These are phyloP conservation scores for Volvox carteri DNA, from an alignment of 163 green algal genomes.

Conservation along the genomic window DNA sequence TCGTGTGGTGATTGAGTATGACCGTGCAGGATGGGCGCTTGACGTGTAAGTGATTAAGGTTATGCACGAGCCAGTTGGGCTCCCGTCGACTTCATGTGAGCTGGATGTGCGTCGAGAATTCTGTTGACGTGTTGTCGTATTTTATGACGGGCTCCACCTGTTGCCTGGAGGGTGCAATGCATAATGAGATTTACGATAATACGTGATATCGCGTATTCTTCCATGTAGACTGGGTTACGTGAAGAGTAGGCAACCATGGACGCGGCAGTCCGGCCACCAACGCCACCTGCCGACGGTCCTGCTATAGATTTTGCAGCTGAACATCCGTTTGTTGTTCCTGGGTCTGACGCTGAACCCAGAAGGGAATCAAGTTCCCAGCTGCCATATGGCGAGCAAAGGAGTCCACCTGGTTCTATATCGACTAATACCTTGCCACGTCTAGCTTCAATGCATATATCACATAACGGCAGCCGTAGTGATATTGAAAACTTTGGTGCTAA, in stretches of 20 bases:
- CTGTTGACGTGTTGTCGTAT: too few species aligned
- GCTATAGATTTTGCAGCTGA: not conserved
- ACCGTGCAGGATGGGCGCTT: too few species aligned
- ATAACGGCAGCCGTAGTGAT: not conserved
- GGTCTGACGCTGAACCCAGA: not conserved
- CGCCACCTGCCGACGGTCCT: not conserved
- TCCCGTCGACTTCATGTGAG: too few species aligned
- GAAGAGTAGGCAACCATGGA: slow-evolving; percentile 5
- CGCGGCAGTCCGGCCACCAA: not conserved
- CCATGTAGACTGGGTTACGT: not conserved
- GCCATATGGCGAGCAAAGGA: not conserved
- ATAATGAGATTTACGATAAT: not conserved
- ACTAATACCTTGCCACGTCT: slow-evolving; percentile 2
- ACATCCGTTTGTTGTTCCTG: slow-evolving; percentile 21
- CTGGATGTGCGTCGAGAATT: too few species aligned
- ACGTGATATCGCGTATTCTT: not conserved
- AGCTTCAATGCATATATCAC: slow-evolving; percentile 6
- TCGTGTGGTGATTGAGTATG: too few species aligned
- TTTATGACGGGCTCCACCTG: too few species aligned
- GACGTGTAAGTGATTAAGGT: too few species aligned
- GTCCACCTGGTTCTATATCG: not conserved
- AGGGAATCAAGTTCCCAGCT: not conserved
- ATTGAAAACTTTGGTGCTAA: not conserved
- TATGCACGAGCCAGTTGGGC: too few species aligned
- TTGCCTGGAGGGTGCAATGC: not conserved